Conservation (phyloP, 2,329 filamentous ascomycete species). For the Pseudocercospora macadamiae region DNA sequence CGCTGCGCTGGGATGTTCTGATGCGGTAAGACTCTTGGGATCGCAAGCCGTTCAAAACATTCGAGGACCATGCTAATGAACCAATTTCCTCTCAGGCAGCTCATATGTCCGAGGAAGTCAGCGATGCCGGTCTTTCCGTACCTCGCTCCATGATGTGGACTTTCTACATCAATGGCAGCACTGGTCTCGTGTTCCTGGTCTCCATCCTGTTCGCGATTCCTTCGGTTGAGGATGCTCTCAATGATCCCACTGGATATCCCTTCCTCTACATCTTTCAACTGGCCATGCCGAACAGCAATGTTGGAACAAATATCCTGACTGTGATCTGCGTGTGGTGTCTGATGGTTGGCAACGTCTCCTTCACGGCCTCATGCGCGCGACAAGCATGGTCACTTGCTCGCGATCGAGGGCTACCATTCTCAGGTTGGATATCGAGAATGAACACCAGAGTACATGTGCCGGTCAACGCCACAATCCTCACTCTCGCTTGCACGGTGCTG, state of each 20-base stretch:
- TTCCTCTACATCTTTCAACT: conserved; percentile 25
- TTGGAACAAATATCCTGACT: conserved; percentile 24
- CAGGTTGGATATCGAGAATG: conserved; percentile 24
- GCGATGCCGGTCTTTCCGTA: conserved; percentile 29
- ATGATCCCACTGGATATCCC: conserved; percentile 25
- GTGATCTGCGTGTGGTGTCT: conserved; percentile 20
- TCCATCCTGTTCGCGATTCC: conserved; percentile 25
- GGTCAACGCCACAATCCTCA: conserved; percentile 24
- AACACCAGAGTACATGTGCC: conserved; percentile 23
- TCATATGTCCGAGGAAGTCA: conserved; percentile 31
- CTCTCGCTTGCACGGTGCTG: conserved; percentile 20
- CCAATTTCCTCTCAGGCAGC: too few species aligned
- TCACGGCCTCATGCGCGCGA: conserved; percentile 26
- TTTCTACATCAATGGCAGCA: conserved; percentile 27
- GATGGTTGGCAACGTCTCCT: conserved; percentile 26
- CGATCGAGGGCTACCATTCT: too few species aligned
- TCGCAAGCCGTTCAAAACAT: too few species aligned
- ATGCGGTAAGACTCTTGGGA: too few species aligned
- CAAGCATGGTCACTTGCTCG: conserved; percentile 27
- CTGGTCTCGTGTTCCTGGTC: conserved; percentile 24
- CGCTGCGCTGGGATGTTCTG: conserved; percentile 25
- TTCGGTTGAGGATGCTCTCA: conserved; percentile 26
- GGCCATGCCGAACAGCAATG: conserved; percentile 24
- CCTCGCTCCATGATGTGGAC: conserved; percentile 36
- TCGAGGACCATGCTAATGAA: too few species aligned